These are phyloP conservation scores for Cordia subcordata DNA, from an alignment of 257 asterid genomes.

Conservation along the genomic window DNA sequence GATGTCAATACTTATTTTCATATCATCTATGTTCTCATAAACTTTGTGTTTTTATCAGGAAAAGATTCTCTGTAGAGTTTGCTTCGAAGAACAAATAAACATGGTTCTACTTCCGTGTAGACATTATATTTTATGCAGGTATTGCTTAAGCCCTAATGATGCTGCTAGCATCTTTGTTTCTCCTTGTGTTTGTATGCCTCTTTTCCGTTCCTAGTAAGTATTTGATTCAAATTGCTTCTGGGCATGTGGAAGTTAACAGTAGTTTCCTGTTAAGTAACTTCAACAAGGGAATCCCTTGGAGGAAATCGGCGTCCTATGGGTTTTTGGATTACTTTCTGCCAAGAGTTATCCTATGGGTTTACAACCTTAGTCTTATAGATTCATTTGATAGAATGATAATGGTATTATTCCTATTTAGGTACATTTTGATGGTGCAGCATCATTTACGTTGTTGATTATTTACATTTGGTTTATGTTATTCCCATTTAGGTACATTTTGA, in stretches of 20 bases:
- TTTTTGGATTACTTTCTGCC: too few relatives aligned
- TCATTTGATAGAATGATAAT: too few relatives aligned
- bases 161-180: too few relatives aligned
- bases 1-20: background rate
- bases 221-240: background rate
- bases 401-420: too few relatives aligned
- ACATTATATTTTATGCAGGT: constrained; percentile 95
- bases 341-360: too few relatives aligned
- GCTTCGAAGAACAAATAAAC: constrained; percentile 83
- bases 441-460: too few relatives aligned
- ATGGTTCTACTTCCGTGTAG: constrained; percentile 89
- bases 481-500: too few relatives aligned
- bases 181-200: background rate
- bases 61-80: constrained; percentile 80
- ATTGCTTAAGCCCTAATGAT: background rate
- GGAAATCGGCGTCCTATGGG: too few relatives aligned
- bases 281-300: too few relatives aligned
- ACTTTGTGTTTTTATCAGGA: constrained; percentile 45
- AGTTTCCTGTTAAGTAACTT: background rate
- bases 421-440: too few relatives aligned
- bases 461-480: too few relatives aligned
- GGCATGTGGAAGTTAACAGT: background rate
- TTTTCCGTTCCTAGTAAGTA: background rate
- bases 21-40: background rate
- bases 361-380: too few relatives aligned